These are phyloP conservation scores for Calonectria hawksworthii DNA, from an alignment of 2,329 filamentous ascomycete species.

Conservation along the genomic window DNA sequence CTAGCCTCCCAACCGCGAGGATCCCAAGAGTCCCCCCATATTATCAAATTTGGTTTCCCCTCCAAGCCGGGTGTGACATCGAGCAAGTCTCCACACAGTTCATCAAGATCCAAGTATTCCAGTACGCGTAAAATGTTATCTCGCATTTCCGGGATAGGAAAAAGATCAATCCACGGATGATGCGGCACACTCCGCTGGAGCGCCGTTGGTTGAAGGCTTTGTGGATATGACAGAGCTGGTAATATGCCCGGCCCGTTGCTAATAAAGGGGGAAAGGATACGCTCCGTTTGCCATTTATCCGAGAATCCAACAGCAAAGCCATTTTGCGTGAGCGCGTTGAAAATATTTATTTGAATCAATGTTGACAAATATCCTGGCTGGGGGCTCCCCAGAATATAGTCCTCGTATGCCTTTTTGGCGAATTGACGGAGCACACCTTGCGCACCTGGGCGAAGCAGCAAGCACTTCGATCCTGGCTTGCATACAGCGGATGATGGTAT, in stretches of 20 bases:
- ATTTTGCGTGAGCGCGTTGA: background rate
- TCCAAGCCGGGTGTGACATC: background rate
- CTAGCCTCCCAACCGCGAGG: background rate
- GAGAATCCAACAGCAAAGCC: background rate
- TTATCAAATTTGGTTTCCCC: background rate
- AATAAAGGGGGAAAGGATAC: background rate
- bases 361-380: background rate
- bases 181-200: background rate
- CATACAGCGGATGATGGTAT: background rate
- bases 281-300: background rate
- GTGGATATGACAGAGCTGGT: background rate
- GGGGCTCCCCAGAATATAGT: background rate
- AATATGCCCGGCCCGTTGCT: background rate
- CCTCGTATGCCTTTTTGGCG: background rate
- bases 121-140: background rate
- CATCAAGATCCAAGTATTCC: background rate
- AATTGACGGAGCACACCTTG: background rate
- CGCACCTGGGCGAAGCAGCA: background rate
- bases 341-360: background rate
- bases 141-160: background rate
- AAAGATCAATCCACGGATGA: background rate
- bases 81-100: background rate
- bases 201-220: background rate
- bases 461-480: background rate
- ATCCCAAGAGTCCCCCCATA: constrained; percentile 1